A percentile compares a stretch with the other conserved stretches of the same genome.
These are phyloP conservation scores for Geosmithia morbida DNA, from an alignment of 2,329 filamentous ascomycete species.

Conservation along the genomic window DNA sequence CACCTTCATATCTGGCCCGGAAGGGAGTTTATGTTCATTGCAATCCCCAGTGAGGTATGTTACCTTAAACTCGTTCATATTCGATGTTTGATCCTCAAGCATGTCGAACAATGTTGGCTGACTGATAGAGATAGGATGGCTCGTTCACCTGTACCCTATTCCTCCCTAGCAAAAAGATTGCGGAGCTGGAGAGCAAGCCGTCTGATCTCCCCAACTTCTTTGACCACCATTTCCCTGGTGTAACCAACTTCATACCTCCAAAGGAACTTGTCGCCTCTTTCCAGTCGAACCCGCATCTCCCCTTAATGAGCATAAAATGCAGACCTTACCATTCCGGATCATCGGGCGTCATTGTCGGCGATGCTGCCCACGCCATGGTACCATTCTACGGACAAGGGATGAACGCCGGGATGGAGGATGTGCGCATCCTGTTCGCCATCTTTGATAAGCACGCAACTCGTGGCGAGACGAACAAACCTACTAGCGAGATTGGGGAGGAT, in stretches of 20 bases:
- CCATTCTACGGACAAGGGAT: conserved; percentile 98
- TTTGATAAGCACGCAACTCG: conserved; percentile 52
- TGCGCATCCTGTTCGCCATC: conserved; percentile 71
- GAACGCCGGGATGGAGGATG: conserved; percentile 92
- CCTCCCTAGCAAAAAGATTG: conserved; percentile 57
- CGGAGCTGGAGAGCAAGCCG: conserved; percentile 48
- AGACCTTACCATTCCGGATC: conserved; percentile 69
- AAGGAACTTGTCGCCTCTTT: conserved; percentile 62
- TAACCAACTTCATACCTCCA: conserved; percentile 55
- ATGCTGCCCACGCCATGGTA: conserved; percentile 94
- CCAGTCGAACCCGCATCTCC: conserved; percentile 70
- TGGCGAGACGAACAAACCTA: conserved; percentile 26
- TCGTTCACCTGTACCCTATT: conserved; percentile 95
- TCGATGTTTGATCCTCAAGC: not conserved
- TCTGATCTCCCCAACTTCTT: conserved; percentile 58
- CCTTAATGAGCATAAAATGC: conserved; percentile 88
- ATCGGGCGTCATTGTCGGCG: conserved; percentile 74
- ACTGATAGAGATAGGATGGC: conserved; percentile 46
- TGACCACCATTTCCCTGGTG: conserved; percentile 72
- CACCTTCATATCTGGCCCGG: conserved; percentile 97
- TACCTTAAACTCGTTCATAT: not conserved
- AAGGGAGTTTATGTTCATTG: conserved; percentile 94
- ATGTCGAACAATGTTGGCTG: not conserved
- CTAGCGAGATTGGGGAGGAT: conserved; percentile 16
- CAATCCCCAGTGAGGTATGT: conserved; percentile 59